Evolutionary conservation across 164 flowering plant species (phyloP).

Genomic region (Tetracentron sinense): DNA sequence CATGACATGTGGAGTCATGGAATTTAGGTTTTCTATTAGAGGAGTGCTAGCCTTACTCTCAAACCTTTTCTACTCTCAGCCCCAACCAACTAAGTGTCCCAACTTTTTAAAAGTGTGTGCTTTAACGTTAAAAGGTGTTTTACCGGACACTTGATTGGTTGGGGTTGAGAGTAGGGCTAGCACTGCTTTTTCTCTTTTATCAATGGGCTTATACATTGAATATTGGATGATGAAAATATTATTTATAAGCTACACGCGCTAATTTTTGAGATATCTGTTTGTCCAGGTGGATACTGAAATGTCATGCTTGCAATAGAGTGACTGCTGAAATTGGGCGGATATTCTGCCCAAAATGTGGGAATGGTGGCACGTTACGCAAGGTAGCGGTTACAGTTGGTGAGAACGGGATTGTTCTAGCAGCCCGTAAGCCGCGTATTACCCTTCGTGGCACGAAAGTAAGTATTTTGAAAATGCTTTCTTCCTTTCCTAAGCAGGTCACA

Average conservation of each 20-base stretch:
- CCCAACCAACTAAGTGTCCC: no score
- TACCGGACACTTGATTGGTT: no score
- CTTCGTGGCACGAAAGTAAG: constrained; percentile 90
- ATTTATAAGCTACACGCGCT: neutral
- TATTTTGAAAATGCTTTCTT: neutral
- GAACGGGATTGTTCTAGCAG: constrained; percentile 69
- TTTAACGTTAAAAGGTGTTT: no score
- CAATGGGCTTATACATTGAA: neutral
- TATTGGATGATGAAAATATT: no score
- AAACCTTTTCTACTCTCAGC: no score
- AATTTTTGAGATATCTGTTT: constrained; percentile 2
- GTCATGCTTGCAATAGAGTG: constrained; percentile 91
- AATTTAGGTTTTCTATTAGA: neutral
- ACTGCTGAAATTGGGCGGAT: constrained; percentile 84
- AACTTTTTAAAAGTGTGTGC: no score
- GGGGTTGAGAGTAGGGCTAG: no score
- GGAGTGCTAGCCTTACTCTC: no score
- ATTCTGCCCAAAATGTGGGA: constrained; percentile 96
- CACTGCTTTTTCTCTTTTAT: no score
- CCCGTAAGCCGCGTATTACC: constrained; percentile 60
- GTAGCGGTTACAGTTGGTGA: constrained; percentile 90
- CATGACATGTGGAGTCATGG: neutral
- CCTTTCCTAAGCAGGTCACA: neutral
- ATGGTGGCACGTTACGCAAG: constrained; percentile 89
- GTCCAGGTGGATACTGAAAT: constrained; percentile 83